phyloP scores from a whole-genome alignment of 495 filamentous ascomycete genomes.

The Tuber umbilicatum region DNA sequence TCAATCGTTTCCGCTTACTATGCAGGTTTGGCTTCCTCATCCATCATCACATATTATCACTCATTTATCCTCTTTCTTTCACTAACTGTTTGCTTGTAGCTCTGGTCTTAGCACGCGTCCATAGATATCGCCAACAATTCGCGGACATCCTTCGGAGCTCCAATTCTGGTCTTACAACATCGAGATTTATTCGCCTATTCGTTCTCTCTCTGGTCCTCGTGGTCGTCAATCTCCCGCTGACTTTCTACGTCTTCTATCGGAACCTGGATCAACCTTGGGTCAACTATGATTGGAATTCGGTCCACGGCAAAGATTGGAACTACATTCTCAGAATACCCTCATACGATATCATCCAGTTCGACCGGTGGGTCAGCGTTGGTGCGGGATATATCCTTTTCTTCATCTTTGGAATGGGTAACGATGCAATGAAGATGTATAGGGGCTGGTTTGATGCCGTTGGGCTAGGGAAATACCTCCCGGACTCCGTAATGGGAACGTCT shows the following conservation, averaged over 20 bases:
- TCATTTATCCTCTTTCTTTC: slow-evolving; percentile 7
- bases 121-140: slow-evolving; percentile 59
- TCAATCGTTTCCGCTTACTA: slow-evolving; percentile 59
- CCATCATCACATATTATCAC: slow-evolving; percentile 22
- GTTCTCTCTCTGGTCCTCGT: slow-evolving; percentile 63
- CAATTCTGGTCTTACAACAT: slow-evolving; percentile 55
- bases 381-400: slow-evolving; percentile 58
- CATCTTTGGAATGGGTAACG: slow-evolving; percentile 75
- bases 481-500: slow-evolving; percentile 39
- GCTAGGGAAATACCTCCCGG: slow-evolving; percentile 47
- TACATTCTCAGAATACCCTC: slow-evolving; percentile 58
- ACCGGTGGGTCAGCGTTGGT: slow-evolving; percentile 62
- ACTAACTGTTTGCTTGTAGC: slow-evolving; percentile 45
- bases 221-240: slow-evolving; percentile 58
- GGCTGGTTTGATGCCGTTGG: slow-evolving; percentile 49
- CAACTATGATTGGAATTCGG: slow-evolving; percentile 51
- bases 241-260: slow-evolving; percentile 54
- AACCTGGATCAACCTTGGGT: slow-evolving; percentile 49
- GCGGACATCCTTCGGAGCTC: slow-evolving; percentile 52
- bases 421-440: slow-evolving; percentile 69
- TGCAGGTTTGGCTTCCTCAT: slow-evolving; percentile 55
- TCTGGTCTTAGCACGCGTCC: slow-evolving; percentile 61
- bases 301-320: slow-evolving; percentile 56
- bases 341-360: slow-evolving; percentile 51
- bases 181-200: slow-evolving; percentile 73